Percentiles rank a stretch among this genome's conserved stretches.
phyloP scores from a whole-genome alignment of 768 basidiomycete genomes.

The Pulveroboletus sp. region DNA sequence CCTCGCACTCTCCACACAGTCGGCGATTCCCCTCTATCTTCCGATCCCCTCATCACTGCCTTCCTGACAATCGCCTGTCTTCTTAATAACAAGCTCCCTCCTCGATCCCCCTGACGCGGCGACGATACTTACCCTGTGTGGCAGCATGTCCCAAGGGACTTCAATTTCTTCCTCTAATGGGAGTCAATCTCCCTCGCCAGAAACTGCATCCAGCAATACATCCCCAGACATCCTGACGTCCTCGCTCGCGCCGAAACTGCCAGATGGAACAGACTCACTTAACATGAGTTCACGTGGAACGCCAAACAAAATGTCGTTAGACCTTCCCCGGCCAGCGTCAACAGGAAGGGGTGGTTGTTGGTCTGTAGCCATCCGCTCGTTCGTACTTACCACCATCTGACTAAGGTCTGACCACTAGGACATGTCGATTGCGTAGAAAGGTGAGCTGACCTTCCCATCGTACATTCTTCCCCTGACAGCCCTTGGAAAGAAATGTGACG shows the following conservation, averaged over 20 bases:
- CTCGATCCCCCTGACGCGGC: slow-evolving; percentile 21
- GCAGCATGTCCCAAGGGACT: slow-evolving; percentile 48
- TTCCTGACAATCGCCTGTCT: slow-evolving; percentile 19
- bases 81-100: slow-evolving; percentile 28
- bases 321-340: slow-evolving; percentile 49
- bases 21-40: slow-evolving; percentile 28
- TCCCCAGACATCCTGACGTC: slow-evolving; percentile 42
- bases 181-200: slow-evolving; percentile 47
- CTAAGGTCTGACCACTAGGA: slow-evolving; percentile 43
- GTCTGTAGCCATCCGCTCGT: slow-evolving; percentile 40
- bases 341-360: slow-evolving; percentile 77
- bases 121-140: slow-evolving; percentile 13
- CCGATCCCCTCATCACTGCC: slow-evolving; percentile 30
- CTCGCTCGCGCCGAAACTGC: slow-evolving; percentile 34
- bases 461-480: slow-evolving; percentile 1
- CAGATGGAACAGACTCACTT: slow-evolving; percentile 32
- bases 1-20: slow-evolving; percentile 13
- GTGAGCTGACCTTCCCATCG: slow-evolving; percentile 33
- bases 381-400: slow-evolving; percentile 6
- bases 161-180: slow-evolving; percentile 48
- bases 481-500: slow-evolving; percentile 74
- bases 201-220: slow-evolving; percentile 39
- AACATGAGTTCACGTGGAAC: slow-evolving; percentile 33
- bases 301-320: slow-evolving; percentile 44
- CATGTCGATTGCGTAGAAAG: slow-evolving; percentile 79